Evolutionary conservation across 2,329 filamentous ascomycete species (phyloP), one percentile per base, ranked within the genome.

Genomic region (Acarospora socialis): DNA sequence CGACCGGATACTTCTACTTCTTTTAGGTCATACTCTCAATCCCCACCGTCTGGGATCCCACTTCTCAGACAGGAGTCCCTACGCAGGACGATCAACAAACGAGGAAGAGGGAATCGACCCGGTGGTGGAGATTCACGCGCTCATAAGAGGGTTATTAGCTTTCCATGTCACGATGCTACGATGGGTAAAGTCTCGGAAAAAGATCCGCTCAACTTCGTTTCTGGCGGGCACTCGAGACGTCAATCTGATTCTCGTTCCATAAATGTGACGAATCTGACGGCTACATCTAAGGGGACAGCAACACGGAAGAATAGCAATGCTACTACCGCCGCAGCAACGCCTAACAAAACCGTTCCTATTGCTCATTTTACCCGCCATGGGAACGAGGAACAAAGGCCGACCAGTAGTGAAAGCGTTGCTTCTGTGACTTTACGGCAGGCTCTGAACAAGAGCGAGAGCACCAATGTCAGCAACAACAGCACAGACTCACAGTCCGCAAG

Each of bases 61-160:
- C 49, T 64, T 2, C 58, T 65, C 21, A 57, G 66, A 17, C 62
- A 68, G 41, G 61, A 66, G 36, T 68, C 65, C 4, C 51, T 70
- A 20, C 61, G 66, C 13, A 58, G 65, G 33, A 64, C 63, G 9
- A 68, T 70, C 37, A 68, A 69, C 40, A 50, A 63, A 30, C 59
- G 60, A 13, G 59, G 62, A 21, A 55, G 58, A 38, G 57, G 54
- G n/a, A 64, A 63, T 34, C 54, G 61, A 33, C 46, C 61, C 27
- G 56, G 56, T 13, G 36, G 30, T 29, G 46, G 49, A 12, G 44
- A 47, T 13, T 52, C 51, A 30, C 49, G 18, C 47, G 56, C 21
- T 12, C 37, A 40, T 15, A 32, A 19, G 13, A 31, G 38, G 18
- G 25, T 35, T n/a, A 20, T 40, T 13, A 40, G 37, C 28, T 42